These are phyloP conservation scores for Clarkia xantiana DNA, from an alignment of 345 rosid species.

Conservation along the genomic window DNA sequence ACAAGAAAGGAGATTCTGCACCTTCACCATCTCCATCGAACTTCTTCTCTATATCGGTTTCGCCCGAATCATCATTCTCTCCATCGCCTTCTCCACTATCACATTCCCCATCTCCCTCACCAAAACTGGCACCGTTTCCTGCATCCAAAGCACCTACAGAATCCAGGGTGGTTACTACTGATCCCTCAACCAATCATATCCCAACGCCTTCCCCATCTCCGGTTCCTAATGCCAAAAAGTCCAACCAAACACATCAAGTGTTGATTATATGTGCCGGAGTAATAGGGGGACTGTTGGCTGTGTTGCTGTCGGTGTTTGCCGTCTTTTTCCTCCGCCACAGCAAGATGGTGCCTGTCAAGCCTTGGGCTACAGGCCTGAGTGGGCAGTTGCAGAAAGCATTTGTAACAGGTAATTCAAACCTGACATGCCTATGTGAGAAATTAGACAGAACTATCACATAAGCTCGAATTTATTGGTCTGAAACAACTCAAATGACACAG, in stretches of 20 bases:
- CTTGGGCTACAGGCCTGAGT: slow-evolving; percentile 82
- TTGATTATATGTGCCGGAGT: slow-evolving; percentile 20
- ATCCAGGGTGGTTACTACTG: slow-evolving; percentile 10
- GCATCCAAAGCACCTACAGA: slow-evolving; percentile 11
- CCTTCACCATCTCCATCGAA: slow-evolving; percentile 15
- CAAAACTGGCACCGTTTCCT: too few relatives aligned
- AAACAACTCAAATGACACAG: too few relatives aligned
- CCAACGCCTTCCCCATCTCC: slow-evolving; percentile 20
- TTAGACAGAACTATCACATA: too few relatives aligned
- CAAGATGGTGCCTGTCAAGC: slow-evolving; percentile 65
- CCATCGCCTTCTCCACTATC: slow-evolving; percentile 21
- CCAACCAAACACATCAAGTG: slow-evolving; percentile 17
- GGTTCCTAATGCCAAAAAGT: slow-evolving; percentile 11
- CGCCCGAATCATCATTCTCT: slow-evolving; percentile 16
- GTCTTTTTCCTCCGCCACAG: slow-evolving; percentile 29
- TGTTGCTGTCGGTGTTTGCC: slow-evolving; percentile 23
- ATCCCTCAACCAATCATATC: slow-evolving; percentile 7
- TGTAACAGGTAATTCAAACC: slow-evolving; percentile 43
- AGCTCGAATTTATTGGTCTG: too few relatives aligned
- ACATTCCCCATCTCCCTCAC: slow-evolving; percentile 24
- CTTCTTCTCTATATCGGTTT: slow-evolving; percentile 6
- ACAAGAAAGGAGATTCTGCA: slow-evolving; percentile 3
- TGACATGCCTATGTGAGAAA: neutral
- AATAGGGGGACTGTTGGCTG: slow-evolving; percentile 27
- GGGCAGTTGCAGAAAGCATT: slow-evolving; percentile 81